Conservation (phyloP, 495 filamentous ascomycete species). For the Pyrenopolyporus hunteri region DNA sequence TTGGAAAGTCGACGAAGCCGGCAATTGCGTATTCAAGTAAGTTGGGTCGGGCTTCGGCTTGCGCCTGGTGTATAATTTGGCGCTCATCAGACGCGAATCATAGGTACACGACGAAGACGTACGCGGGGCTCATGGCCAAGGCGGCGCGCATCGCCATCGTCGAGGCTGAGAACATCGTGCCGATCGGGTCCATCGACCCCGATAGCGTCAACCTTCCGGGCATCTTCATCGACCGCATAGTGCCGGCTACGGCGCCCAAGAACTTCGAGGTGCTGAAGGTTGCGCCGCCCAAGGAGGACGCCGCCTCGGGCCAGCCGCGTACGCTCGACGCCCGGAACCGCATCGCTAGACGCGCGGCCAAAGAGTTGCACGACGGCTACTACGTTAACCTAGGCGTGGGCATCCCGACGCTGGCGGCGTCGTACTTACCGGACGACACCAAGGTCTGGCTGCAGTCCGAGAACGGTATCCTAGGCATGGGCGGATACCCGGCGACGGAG, state of each 20-base stretch:
- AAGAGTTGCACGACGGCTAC: conserved; percentile 67
- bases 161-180: conserved; percentile 72
- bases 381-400: conserved; percentile 72
- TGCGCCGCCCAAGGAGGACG: conserved; percentile 27
- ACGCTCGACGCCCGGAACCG: conserved; percentile 56
- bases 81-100: background rate
- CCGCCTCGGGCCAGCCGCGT: conserved; percentile 14
- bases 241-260: conserved; percentile 60
- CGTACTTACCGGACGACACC: conserved; percentile 56
- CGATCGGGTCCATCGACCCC: conserved; percentile 62
- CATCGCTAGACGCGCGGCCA: conserved; percentile 64
- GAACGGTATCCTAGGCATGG: conserved; percentile 68
- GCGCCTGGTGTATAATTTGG: background rate
- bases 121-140: conserved; percentile 65
- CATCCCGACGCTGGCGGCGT: conserved; percentile 67
- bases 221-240: conserved; percentile 68
- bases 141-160: conserved; percentile 68
- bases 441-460: conserved; percentile 66
- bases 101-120: conserved; percentile 66
- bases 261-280: conserved; percentile 62
- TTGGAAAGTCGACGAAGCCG: conserved; percentile 68
- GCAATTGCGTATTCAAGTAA: conserved; percentile 66
- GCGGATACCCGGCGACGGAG: conserved; percentile 61
- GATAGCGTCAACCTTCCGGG: conserved; percentile 65
- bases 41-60: background rate